Conservation (phyloP, 345 rosid species). For the Eucalyptus pauciflora region DNA sequence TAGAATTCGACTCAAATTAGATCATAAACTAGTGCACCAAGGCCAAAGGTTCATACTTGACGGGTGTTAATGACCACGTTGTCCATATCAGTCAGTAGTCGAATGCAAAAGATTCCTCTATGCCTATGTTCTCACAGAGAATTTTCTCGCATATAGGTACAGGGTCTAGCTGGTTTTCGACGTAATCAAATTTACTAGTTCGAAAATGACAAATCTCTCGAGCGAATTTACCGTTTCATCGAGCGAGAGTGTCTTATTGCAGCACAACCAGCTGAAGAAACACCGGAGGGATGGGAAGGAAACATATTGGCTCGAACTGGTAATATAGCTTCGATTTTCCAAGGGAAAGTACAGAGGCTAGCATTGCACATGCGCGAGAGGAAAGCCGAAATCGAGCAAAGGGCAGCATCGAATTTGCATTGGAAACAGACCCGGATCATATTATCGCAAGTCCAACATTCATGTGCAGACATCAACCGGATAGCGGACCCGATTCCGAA, state of each 20-base stretch:
- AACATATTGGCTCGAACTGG: not conserved
- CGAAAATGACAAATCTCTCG: not conserved
- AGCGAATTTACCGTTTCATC: not conserved
- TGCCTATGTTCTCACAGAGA: not conserved
- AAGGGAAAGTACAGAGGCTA: not conserved
- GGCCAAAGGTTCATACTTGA: not conserved
- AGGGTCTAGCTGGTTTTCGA: not conserved
- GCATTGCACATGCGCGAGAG: not conserved
- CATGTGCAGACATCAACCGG: not conserved
- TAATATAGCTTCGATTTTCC: not conserved
- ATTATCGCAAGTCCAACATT: not conserved
- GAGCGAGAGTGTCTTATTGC: not conserved
- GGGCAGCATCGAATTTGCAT: not conserved
- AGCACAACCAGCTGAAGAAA: not conserved
- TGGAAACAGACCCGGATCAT: not conserved
- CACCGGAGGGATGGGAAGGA: not conserved
- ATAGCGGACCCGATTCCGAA: not conserved
- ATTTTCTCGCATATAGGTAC: not conserved
- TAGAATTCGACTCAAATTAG: not conserved
- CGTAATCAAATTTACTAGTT: not conserved
- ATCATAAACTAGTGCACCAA: not conserved
- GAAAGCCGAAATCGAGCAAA: not conserved
- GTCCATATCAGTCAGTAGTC: not conserved
- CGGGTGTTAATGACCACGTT: not conserved
- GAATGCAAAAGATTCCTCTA: not conserved